These are phyloP conservation scores for Rhodotorula babjevae DNA, from an alignment of 768 basidiomycete species.

Conservation along the genomic window DNA sequence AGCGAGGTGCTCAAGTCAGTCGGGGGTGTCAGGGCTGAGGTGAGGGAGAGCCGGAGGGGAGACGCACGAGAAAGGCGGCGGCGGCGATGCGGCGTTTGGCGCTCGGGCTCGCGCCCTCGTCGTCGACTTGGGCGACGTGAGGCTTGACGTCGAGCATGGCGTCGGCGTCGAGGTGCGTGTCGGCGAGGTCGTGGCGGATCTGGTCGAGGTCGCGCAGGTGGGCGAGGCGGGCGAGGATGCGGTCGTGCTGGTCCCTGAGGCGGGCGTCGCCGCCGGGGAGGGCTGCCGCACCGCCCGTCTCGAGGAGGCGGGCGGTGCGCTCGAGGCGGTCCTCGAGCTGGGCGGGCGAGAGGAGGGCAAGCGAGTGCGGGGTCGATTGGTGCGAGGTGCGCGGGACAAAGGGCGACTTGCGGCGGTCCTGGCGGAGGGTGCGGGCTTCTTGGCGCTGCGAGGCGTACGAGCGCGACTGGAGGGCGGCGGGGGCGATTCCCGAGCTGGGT, in stretches of 20 bases:
- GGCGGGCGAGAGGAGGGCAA: neutral
- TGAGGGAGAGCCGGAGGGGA: too few relatives aligned
- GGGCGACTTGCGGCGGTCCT: constrained; percentile 15
- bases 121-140: neutral
- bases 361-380: constrained; percentile 32
- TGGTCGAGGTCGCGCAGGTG: constrained; percentile 12
- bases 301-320: constrained; percentile 17
- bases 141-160: neutral
- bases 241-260: constrained; percentile 2
- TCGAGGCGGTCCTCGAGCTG: constrained; percentile 20
- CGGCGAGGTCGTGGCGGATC: constrained; percentile 16
- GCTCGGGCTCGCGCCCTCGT: constrained; percentile 14
- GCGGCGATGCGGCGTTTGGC: constrained; percentile 29
- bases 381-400: constrained; percentile 14
- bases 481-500: too few relatives aligned
- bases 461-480: constrained; percentile 2
- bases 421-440: neutral
- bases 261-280: constrained; percentile 31
- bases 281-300: constrained; percentile 12
- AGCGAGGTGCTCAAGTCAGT: neutral
- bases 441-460: neutral
- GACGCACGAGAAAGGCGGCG: constrained; percentile 9
- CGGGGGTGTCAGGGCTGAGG: too few relatives aligned
- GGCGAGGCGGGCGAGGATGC: constrained; percentile 14
- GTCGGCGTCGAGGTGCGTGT: constrained; percentile 5